Conservation (phyloP, 192 early-diverging fungal genomes). For the Rhizophagus prolifer region DNA sequence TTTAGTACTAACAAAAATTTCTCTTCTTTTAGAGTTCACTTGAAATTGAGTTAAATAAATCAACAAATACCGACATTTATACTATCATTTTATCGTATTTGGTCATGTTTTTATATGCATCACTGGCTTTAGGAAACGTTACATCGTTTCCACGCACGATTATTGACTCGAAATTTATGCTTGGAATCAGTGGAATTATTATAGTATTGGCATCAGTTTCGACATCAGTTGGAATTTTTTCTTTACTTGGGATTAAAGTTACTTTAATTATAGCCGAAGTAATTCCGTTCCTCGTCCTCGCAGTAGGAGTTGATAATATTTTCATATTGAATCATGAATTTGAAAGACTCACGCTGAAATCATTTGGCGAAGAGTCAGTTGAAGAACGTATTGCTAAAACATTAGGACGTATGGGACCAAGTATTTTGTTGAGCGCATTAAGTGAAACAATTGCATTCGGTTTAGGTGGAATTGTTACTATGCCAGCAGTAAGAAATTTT, state of each 20-base stretch:
- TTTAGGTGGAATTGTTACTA: constrained; percentile 58
- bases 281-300: constrained; percentile 66
- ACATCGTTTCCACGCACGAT: constrained; percentile 42
- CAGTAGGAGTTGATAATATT: constrained; percentile 70
- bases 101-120: constrained; percentile 66
- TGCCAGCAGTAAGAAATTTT: constrained; percentile 71
- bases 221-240: constrained; percentile 61
- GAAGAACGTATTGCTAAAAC: constrained; percentile 59
- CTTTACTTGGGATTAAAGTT: constrained; percentile 57
- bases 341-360: constrained; percentile 41
- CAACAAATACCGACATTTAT: constrained; percentile 57
- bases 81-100: constrained; percentile 59
- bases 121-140: constrained; percentile 54
- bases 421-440: constrained; percentile 57
- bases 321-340: constrained; percentile 67
- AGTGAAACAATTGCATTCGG: constrained; percentile 67
- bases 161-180: constrained; percentile 62
- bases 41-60: constrained; percentile 60
- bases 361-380: constrained; percentile 47
- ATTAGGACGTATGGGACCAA: constrained; percentile 60
- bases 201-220: constrained; percentile 62
- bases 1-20: neutral
- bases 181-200: constrained; percentile 59
- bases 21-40: constrained; percentile 44
- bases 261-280: constrained; percentile 70